Evolutionary conservation across 1,284 basidiomycete genomes (phyloP).

Genomic region (Melampsora americana): DNA sequence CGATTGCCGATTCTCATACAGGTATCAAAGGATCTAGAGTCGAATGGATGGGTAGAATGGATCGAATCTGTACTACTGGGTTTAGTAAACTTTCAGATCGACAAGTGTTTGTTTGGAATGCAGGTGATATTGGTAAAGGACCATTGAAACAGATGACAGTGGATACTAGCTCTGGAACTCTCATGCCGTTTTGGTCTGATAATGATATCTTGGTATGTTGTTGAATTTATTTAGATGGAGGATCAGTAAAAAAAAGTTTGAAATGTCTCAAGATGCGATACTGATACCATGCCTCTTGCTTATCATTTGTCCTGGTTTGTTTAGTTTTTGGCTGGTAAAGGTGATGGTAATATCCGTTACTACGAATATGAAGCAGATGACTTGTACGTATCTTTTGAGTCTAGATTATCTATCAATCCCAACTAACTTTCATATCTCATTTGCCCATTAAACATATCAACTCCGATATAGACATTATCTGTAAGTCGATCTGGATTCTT

Average conservation of each 20-base stretch:
- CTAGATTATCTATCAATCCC: background rate
- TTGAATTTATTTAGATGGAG: background rate
- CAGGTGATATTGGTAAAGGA: conserved; percentile 64
- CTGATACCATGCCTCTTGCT: background rate
- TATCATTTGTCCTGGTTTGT: conserved; percentile 55
- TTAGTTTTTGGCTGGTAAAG: conserved; percentile 75
- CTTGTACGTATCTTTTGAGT: conserved; percentile 57
- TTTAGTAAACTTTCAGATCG: conserved; percentile 93
- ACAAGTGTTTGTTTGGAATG: conserved; percentile 83
- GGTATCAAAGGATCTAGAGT: conserved; percentile 91
- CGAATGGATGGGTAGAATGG: conserved; percentile 83
- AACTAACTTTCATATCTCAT: background rate
- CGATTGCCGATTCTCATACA: conserved; percentile 79
- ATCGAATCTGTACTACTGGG: conserved; percentile 85
- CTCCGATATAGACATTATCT: conserved; percentile 58
- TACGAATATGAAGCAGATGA: conserved; percentile 89
- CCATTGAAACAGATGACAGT: conserved; percentile 69
- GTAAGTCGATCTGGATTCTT: conserved; percentile 11
- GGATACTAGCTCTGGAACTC: conserved; percentile 83
- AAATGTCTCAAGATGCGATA: background rate
- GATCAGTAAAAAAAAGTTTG: background rate
- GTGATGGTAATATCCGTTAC: conserved; percentile 89
- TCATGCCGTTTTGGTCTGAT: conserved; percentile 97
- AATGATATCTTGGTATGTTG: conserved; percentile 63
- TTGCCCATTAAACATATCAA: background rate